A percentile compares a stretch with the other conserved stretches of the same genome.
phyloP scores from a whole-genome alignment of 2,329 filamentous ascomycete species.

The Arachnopeziza araneosa region DNA sequence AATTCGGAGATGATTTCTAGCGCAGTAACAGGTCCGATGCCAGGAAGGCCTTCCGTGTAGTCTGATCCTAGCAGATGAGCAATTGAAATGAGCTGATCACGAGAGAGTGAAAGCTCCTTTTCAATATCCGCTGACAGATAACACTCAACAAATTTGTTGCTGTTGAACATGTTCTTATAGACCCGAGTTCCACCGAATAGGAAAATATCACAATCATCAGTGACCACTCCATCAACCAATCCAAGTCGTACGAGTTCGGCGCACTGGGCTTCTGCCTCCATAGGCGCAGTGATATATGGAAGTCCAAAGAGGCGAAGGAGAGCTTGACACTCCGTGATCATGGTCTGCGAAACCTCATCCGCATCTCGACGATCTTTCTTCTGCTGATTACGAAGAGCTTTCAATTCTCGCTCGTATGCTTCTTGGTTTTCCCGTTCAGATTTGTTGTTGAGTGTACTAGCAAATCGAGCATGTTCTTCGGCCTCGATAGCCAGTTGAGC shows the following conservation, averaged over 20 bases:
- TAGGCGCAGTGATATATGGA: slow-evolving; percentile 93
- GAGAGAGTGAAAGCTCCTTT: slow-evolving; percentile 79
- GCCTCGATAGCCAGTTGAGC: slow-evolving; percentile 82
- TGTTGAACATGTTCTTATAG: slow-evolving; percentile 99
- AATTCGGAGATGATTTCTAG: slow-evolving; percentile 94
- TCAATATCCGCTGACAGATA: slow-evolving; percentile 81
- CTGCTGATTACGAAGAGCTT: slow-evolving; percentile 83
- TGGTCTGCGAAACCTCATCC: slow-evolving; percentile 92
- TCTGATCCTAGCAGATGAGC: slow-evolving; percentile 90
- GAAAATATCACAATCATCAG: slow-evolving; percentile 94
- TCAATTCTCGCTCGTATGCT: slow-evolving; percentile 83
- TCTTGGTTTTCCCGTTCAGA: slow-evolving; percentile 63
- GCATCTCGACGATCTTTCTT: slow-evolving; percentile 94
- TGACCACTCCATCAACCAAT: slow-evolving; percentile 94
- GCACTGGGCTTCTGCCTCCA: slow-evolving; percentile 98
- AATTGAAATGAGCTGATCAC: slow-evolving; percentile 81
- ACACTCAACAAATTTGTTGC: slow-evolving; percentile 96
- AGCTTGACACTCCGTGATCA: slow-evolving; percentile 93
- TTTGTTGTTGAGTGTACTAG: slow-evolving; percentile 77
- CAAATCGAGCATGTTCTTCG: slow-evolving; percentile 90
- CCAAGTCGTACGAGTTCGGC: slow-evolving; percentile 82
- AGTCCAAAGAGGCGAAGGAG: slow-evolving; percentile 86
- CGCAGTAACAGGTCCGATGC: slow-evolving; percentile 89
- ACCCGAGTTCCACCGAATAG: slow-evolving; percentile 93
- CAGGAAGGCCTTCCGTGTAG: slow-evolving; percentile 87